Evolutionary conservation across 2,329 filamentous ascomycete species (phyloP).

Genomic region (Septoria petroselini): DNA sequence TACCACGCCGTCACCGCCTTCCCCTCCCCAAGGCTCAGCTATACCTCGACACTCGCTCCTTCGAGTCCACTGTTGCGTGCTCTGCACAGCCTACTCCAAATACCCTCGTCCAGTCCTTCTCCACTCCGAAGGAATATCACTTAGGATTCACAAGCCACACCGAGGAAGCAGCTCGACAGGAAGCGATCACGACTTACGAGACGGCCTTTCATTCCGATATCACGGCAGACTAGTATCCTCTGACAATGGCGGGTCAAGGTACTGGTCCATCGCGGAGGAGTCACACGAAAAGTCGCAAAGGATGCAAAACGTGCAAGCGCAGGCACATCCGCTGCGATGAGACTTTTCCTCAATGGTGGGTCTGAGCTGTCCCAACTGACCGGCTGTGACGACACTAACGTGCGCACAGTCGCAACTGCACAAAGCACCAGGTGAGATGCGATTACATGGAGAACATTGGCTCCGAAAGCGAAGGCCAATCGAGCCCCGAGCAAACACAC

Average conservation of each 20-base stretch:
- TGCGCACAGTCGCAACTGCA: constrained; percentile 79
- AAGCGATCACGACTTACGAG: too few species aligned
- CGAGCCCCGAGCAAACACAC: constrained; percentile 54
- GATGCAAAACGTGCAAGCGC: constrained; percentile 96
- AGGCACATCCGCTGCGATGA: constrained; percentile 98
- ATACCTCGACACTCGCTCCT: constrained; percentile 3
- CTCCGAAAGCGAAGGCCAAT: constrained; percentile 57
- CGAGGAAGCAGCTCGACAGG: background rate
- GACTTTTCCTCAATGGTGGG: constrained; percentile 93
- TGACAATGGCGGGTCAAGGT: constrained; percentile 80
- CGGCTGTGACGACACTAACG: constrained; percentile 1
- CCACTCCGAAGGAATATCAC: constrained; percentile 1
- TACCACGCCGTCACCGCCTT: background rate
- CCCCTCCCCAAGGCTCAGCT: background rate
- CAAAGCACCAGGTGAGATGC: constrained; percentile 97
- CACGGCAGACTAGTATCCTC: background rate
- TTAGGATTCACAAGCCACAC: background rate
- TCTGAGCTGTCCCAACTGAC: background rate
- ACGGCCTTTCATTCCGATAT: background rate
- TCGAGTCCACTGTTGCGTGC: constrained; percentile 4
- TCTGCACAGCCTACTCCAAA: constrained; percentile 4
- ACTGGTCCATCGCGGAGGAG: constrained; percentile 86
- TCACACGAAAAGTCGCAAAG: constrained; percentile 98
- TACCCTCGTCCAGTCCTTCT: background rate
- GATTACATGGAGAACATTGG: constrained; percentile 89